Evolutionary conservation across 305 asterid species (phyloP), one percentile per base, ranked within the genome.

Genomic region (Coffea humblotiana): DNA sequence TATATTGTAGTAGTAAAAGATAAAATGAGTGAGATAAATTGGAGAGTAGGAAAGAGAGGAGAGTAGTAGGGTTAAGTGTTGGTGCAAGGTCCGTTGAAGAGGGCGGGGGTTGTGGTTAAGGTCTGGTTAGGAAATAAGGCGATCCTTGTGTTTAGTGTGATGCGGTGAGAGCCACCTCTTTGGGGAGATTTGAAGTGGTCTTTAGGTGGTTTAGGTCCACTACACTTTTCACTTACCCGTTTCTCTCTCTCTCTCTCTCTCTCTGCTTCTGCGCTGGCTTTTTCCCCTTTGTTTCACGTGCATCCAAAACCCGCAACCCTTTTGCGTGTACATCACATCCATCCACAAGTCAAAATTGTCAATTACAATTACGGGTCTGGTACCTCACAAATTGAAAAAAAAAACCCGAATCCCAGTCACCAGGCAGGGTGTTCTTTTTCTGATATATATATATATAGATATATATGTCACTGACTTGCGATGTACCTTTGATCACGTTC

Each of bases 51-150:
- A 63, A 43, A 63, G 19, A 61, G 35, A 47, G 12, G 11, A 2
- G 13, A 9, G 8, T 37, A 37, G 43, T 37, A 4, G 43, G 43
- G 43, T 3, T 23, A 21, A 35, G 76, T 16, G 72, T 19, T 70
- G 51, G 51, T 35, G 15, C 10, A 43, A 70, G 18, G 58, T 6
- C 75, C 75, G 82, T 45, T 32, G 60, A 69, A 73, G 9, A 14
- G 71, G 77, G 82, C 82, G 65, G 6, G 14, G 51, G 40, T 45
- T 80, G 69, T 29, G 79, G 75, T 37, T 25, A 74, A 65, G 71
- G 70, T 74, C 70, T 80, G 83, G 83, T 80, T 80, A 1, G n/a
- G 75, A 66, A 65, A 16, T 43, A 52, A 67, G 76, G 27, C 43
- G 54, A 49, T 49, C 74, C 83, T 60, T 25, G 75, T 40, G 76